Percentiles rank a stretch among this genome's conserved stretches.
Evolutionary conservation across 352 stramenopile species (phyloP).

Genomic region (Globisporangium recalcitrans): DNA sequence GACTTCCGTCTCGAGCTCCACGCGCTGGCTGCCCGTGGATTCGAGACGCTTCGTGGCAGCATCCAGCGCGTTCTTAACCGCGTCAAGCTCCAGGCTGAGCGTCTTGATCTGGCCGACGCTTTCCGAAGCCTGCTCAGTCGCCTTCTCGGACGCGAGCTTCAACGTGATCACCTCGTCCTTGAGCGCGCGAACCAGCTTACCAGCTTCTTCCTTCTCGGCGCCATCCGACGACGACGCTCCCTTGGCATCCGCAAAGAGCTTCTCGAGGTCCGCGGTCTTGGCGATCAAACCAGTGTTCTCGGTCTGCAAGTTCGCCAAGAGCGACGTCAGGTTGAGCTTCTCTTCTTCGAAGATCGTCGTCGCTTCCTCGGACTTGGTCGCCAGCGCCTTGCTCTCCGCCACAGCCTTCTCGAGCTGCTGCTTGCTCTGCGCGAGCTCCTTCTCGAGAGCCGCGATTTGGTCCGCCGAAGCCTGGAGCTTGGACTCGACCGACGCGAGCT

Average conservation of each 20-base stretch:
- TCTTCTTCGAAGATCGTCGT: conserved; percentile 27
- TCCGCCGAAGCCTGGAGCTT: conserved; percentile 8
- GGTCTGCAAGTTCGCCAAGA: conserved; percentile 27
- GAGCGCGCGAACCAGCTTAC: conserved; percentile 29
- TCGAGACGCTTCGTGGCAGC: conserved; percentile 36
- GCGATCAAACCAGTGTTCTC: conserved; percentile 16
- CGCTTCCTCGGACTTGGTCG: conserved; percentile 17
- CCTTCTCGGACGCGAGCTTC: conserved; percentile 38
- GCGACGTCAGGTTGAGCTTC: conserved; percentile 23
- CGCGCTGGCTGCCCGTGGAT: conserved; percentile 22
- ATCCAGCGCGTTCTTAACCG: conserved; percentile 26
- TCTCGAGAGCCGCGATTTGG: conserved; percentile 24
- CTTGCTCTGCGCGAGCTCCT: conserved; percentile 25
- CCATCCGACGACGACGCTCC: conserved; percentile 15
- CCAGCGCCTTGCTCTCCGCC: conserved; percentile 5
- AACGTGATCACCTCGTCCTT: conserved; percentile 50
- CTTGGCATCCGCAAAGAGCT: conserved; percentile 16
- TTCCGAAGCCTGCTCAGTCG: conserved; percentile 21
- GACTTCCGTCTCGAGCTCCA: conserved; percentile 30
- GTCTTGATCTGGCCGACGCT: conserved; percentile 32
- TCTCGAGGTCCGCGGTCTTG: conserved; percentile 23
- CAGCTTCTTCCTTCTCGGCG: conserved; percentile 38
- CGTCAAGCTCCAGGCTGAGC: conserved; percentile 30
- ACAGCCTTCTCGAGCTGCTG: neutral
- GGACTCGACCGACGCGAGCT: conserved; percentile 12